Evolutionary conservation across 2,329 filamentous ascomycete genomes (phyloP).

Genomic region (Arthrobotrys entomopaga): DNA sequence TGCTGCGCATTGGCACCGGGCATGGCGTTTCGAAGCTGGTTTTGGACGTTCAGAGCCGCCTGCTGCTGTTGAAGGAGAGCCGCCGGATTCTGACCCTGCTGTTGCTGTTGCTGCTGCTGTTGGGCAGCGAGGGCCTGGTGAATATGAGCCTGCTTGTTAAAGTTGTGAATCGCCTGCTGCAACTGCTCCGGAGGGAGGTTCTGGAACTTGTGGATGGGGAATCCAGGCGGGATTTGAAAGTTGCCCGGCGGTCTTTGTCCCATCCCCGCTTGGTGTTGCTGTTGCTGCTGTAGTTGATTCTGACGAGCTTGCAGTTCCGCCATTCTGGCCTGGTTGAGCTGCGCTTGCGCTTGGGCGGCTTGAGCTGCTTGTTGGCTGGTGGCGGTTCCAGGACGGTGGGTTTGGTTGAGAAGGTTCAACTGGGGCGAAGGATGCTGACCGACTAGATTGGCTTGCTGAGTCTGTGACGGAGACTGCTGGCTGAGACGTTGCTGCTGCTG

Average conservation of each 20-base stretch:
- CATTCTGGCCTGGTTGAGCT: constrained; percentile 44
- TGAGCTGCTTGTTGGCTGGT: constrained; percentile 37
- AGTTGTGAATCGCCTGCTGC: constrained; percentile 37
- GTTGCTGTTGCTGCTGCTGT: constrained; percentile 28
- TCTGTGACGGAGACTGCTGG: constrained; percentile 21
- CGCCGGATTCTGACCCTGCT: constrained; percentile 32
- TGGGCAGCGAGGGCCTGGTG: constrained; percentile 16
- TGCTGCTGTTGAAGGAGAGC: constrained; percentile 40
- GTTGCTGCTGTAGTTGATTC: constrained; percentile 21
- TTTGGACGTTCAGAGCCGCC: constrained; percentile 36
- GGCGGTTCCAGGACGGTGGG: constrained; percentile 26
- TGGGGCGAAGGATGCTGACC: constrained; percentile 43
- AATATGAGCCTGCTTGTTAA: constrained; percentile 24
- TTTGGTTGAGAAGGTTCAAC: constrained; percentile 45
- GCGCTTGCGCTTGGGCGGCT: constrained; percentile 25
- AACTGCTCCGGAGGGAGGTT: constrained; percentile 39
- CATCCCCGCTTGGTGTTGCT: constrained; percentile 25
- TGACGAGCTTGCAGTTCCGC: constrained; percentile 35
- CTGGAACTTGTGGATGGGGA: constrained; percentile 44
- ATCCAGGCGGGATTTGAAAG: constrained; percentile 35
- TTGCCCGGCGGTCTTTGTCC: constrained; percentile 6
- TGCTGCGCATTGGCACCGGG: constrained; percentile 20
- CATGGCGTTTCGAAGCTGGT: constrained; percentile 20
- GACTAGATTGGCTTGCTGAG: constrained; percentile 20
- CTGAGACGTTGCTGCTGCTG: constrained; percentile 19